Percentiles rank a stretch among this genome's conserved stretches.
These are phyloP conservation scores for Codiaeum variegatum DNA, from an alignment of 441 rosid genomes.

Conservation along the genomic window DNA sequence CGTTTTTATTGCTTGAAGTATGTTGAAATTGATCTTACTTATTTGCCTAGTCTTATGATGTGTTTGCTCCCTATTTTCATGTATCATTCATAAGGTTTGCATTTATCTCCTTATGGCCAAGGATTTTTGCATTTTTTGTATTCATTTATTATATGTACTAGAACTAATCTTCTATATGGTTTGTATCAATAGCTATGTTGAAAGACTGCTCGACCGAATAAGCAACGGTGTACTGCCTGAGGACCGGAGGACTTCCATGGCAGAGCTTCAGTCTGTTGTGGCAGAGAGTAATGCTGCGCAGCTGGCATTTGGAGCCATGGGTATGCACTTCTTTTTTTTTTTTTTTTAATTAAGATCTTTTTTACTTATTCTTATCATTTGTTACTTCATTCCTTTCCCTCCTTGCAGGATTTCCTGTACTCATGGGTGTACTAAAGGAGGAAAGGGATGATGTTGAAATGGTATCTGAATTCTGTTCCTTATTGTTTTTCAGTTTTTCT, in stretches of 20 bases:
- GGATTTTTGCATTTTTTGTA: background rate
- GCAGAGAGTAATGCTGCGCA: constrained; percentile 83
- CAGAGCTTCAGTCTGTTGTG: constrained; percentile 85
- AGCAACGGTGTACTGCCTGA: constrained; percentile 82
- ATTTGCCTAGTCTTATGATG: background rate
- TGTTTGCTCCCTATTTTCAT: background rate
- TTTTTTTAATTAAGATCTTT: constrained; percentile 6
- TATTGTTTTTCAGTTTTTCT: constrained; percentile 1
- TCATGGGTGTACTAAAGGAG: constrained; percentile 75
- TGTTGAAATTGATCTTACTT: background rate
- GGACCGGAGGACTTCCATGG: constrained; percentile 78
- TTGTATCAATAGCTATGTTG: constrained; percentile 53
- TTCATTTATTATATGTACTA: background rate
- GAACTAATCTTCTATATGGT: constrained; percentile 8
- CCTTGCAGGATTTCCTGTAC: constrained; percentile 85
- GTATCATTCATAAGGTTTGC: background rate
- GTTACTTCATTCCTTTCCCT: constrained; percentile 3
- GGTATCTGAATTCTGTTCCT: constrained; percentile 39
- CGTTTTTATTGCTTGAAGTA: background rate
- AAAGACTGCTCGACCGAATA: constrained; percentile 80
- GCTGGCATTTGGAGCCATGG: constrained; percentile 86
- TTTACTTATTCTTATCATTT: constrained; percentile 10
- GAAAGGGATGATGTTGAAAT: constrained; percentile 90
- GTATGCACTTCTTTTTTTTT: constrained; percentile 34
- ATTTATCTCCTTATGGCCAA: background rate